Percentiles rank a stretch among this genome's conserved stretches.
phyloP scores from a whole-genome alignment of 345 rosid species.

The Salix dunnii region DNA sequence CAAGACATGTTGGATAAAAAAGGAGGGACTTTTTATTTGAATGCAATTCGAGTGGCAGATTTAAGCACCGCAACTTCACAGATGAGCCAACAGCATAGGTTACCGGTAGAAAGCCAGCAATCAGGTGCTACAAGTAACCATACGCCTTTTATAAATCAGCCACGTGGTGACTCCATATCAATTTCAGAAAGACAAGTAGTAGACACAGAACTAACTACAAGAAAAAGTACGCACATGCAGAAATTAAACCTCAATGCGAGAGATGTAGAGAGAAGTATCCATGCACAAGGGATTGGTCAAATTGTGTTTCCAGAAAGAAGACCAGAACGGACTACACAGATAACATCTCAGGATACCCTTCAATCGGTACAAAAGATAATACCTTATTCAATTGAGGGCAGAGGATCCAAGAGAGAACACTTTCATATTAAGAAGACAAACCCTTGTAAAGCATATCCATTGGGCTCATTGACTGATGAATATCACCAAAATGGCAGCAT shows the following conservation, averaged over 20 bases:
- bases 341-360: slow-evolving; percentile 15
- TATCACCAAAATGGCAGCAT: slow-evolving; percentile 23
- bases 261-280: not conserved
- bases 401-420: slow-evolving; percentile 47
- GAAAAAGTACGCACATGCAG: slow-evolving; percentile 13
- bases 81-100: slow-evolving; percentile 29
- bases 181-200: slow-evolving; percentile 15
- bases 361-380: slow-evolving; percentile 25
- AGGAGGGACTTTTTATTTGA: slow-evolving; percentile 10
- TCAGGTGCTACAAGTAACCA: slow-evolving; percentile 21
- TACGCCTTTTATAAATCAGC: slow-evolving; percentile 25
- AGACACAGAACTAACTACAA: slow-evolving; percentile 2
- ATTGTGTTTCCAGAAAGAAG: slow-evolving; percentile 26
- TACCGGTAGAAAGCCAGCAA: slow-evolving; percentile 30
- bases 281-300: slow-evolving; percentile 24
- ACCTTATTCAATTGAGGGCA: slow-evolving; percentile 30
- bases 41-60: slow-evolving; percentile 26
- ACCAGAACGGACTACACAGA: slow-evolving; percentile 28
- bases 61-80: slow-evolving; percentile 22
- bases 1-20: slow-evolving; percentile 19
- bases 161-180: slow-evolving; percentile 13
- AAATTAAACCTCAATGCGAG: slow-evolving; percentile 14
- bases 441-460: slow-evolving; percentile 18
- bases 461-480: slow-evolving; percentile 19
- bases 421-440: slow-evolving; percentile 31